Conservation (phyloP, 2,329 filamentous ascomycete genomes). For the Rutstroemia sp. region DNA sequence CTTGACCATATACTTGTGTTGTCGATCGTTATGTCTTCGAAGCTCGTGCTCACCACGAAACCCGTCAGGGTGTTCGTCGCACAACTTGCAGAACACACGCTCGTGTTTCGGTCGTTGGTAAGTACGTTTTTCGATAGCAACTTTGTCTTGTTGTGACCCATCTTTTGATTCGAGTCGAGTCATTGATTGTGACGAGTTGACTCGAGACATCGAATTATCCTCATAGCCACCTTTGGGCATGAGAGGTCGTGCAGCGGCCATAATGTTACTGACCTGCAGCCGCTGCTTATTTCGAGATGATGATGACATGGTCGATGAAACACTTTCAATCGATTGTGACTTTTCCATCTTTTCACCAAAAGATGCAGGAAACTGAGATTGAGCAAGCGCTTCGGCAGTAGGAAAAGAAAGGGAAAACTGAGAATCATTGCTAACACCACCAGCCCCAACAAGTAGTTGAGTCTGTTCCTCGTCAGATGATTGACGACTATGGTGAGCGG, state of each 20-base stretch:
- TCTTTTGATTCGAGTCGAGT: constrained; percentile 26
- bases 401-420: constrained; percentile 25
- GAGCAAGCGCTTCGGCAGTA: constrained; percentile 15
- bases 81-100: constrained; percentile 53
- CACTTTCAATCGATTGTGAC: constrained; percentile 29
- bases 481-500: constrained; percentile 23
- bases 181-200: constrained; percentile 26
- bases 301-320: constrained; percentile 25
- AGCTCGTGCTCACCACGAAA: constrained; percentile 89
- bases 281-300: constrained; percentile 28
- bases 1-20: constrained; percentile 52
- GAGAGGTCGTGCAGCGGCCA: constrained; percentile 24
- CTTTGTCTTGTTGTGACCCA: constrained; percentile 24
- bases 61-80: constrained; percentile 74
- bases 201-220: constrained; percentile 23
- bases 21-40: constrained; percentile 57
- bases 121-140: constrained; percentile 26
- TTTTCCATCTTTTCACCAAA: constrained; percentile 29
- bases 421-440: constrained; percentile 28
- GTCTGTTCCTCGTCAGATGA: constrained; percentile 29
- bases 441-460: constrained; percentile 27
- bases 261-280: constrained; percentile 22
- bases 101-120: constrained; percentile 31
- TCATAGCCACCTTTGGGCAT: constrained; percentile 27
- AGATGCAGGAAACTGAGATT: constrained; percentile 20